Evolutionary conservation across 106 monocot genomes (phyloP).

Genomic region (Posidonia australis): DNA sequence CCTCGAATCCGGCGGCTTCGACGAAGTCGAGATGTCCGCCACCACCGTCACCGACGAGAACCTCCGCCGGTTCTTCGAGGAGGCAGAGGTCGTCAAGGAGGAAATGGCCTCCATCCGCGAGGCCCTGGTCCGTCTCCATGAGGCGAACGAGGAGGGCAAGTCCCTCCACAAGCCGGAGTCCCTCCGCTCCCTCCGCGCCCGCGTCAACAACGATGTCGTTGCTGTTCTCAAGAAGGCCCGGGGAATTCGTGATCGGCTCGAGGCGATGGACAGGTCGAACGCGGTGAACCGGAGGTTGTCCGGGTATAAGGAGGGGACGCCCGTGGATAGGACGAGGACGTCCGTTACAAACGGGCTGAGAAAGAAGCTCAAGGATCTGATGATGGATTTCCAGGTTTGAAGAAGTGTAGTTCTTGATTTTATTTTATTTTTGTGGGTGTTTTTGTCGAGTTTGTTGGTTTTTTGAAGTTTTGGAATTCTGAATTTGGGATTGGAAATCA

Average conservation of each 20-base stretch:
- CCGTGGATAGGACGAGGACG: conserved; percentile 18
- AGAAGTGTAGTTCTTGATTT: neutral
- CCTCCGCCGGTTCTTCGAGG: conserved; percentile 21
- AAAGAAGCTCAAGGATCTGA: conserved; percentile 25
- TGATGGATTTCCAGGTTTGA: conserved; percentile 26
- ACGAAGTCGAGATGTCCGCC: conserved; percentile 2
- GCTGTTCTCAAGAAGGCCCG: conserved; percentile 20
- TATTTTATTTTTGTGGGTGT: too few species aligned
- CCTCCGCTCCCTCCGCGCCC: conserved; percentile 17
- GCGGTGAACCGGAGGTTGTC: conserved; percentile 15
- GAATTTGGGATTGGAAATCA: too few species aligned
- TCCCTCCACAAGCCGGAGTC: conserved; percentile 21
- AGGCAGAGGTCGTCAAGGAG: conserved; percentile 13
- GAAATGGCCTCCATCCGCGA: conserved; percentile 20
- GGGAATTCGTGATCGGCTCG: conserved; percentile 12
- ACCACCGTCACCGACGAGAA: conserved; percentile 9
- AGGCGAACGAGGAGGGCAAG: conserved; percentile 29
- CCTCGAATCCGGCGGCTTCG: conserved; percentile 13
- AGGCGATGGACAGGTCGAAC: conserved; percentile 16
- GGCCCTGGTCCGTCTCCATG: conserved; percentile 18
- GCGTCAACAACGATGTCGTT: conserved; percentile 21
- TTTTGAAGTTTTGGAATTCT: too few species aligned
- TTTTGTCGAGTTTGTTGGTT: too few species aligned
- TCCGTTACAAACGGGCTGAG: conserved; percentile 23
- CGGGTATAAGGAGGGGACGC: conserved; percentile 23